Percentiles rank a stretch among this genome's conserved stretches.
Evolutionary conservation across 2,329 filamentous ascomycete species (phyloP).

Genomic region (Pyrenophora seminiperda): DNA sequence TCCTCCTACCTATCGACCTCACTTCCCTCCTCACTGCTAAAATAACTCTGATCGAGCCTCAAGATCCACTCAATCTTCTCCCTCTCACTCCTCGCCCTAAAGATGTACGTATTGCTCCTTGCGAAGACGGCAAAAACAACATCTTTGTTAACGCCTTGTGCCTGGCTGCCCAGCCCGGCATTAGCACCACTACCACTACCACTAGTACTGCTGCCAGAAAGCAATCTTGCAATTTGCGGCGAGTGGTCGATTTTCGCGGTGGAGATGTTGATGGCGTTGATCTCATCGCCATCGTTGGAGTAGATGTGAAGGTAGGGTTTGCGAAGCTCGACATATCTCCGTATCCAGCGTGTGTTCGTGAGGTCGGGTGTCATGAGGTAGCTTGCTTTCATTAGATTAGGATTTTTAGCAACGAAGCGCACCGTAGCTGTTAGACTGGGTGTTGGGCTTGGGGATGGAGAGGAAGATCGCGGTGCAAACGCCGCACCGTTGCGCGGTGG

Average conservation of each 20-base stretch:
- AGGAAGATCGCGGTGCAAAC: constrained; percentile 47
- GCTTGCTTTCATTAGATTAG: constrained; percentile 75
- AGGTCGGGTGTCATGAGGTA: constrained; percentile 86
- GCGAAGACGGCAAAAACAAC: constrained; percentile 91
- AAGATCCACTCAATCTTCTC: constrained; percentile 98
- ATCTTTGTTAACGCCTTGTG: constrained; percentile 54
- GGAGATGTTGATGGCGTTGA: constrained; percentile 84
- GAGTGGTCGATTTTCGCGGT: constrained; percentile 92
- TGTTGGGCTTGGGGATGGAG: constrained; percentile 47
- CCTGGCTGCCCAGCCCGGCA: not conserved
- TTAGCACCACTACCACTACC: constrained; percentile 13
- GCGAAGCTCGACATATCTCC: constrained; percentile 89
- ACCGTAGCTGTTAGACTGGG: constrained; percentile 77
- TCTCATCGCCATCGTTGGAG: constrained; percentile 84
- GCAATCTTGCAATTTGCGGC: constrained; percentile 80
- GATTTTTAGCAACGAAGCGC: constrained; percentile 77
- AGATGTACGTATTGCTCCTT: constrained; percentile 92
- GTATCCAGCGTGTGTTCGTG: constrained; percentile 82
- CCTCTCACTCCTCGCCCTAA: constrained; percentile 83
- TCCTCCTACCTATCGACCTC: constrained; percentile 15
- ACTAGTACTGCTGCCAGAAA: constrained; percentile 53
- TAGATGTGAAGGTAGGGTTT: constrained; percentile 92
- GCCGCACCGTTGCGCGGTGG: constrained; percentile 68
- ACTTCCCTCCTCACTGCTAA: constrained; percentile 40
- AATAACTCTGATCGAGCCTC: constrained; percentile 84